Evolutionary conservation across 1,284 basidiomycete genomes (phyloP).

Genomic region (Inonotus obliquus): DNA sequence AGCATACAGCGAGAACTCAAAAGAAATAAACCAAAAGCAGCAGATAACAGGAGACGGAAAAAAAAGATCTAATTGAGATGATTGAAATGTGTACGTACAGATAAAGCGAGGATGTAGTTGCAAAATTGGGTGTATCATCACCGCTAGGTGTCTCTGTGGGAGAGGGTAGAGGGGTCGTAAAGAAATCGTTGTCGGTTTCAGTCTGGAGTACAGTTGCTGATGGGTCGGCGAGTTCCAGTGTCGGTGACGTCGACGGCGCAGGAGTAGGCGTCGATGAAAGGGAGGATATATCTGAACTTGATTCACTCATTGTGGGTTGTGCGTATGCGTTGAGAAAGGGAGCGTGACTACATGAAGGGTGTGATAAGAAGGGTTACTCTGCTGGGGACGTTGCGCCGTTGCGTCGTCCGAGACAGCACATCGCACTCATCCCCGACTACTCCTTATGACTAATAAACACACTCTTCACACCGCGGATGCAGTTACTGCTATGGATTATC

Average conservation of each 20-base stretch:
- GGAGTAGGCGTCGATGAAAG: conserved; percentile 29
- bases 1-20: neutral
- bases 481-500: neutral
- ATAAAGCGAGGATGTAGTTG: conserved; percentile 14
- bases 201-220: no score
- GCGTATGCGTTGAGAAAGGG: neutral
- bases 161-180: conserved; percentile 30
- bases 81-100: conserved; percentile 28
- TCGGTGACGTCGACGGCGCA: conserved; percentile 30
- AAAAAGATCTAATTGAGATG: conserved; percentile 22
- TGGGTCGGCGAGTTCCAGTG: conserved; percentile 25
- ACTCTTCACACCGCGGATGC: neutral
- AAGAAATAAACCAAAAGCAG: neutral
- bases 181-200: conserved; percentile 33
- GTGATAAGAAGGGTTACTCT: no score
- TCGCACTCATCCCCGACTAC: no score
- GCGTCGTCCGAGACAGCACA: no score
- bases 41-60: neutral
- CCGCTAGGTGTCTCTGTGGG: conserved; percentile 30
- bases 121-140: neutral
- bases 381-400: no score
- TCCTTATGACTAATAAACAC: no score
- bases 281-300: conserved; percentile 22
- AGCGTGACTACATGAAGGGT: no score
- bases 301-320: neutral